Evolutionary conservation across 2,329 filamentous ascomycete species (phyloP).

Genomic region (Claviceps sp.): DNA sequence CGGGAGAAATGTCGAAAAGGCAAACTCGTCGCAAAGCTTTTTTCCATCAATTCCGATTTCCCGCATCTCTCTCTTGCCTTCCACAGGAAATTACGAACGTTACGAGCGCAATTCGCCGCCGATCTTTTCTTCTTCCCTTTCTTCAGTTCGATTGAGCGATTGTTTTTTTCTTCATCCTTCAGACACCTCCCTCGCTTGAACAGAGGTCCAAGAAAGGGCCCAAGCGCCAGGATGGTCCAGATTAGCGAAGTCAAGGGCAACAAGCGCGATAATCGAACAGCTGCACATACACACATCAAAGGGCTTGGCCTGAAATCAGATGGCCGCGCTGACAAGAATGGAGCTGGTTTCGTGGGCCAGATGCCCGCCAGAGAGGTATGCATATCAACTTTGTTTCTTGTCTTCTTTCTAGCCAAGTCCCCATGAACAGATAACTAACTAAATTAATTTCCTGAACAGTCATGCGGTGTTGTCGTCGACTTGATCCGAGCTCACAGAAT

Average conservation of each 20-base stretch:
- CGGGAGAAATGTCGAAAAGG: neutral
- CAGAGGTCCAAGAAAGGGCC: constrained; percentile 6
- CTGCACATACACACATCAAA: constrained; percentile 95
- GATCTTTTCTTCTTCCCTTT: neutral
- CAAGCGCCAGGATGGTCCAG: constrained; percentile 55
- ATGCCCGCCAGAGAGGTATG: constrained; percentile 72
- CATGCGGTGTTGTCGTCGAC: constrained; percentile 90
- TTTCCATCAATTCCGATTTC: neutral
- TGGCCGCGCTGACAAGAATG: constrained; percentile 70
- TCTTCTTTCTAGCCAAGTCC: neutral
- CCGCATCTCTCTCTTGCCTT: neutral
- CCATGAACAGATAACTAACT: constrained; percentile 7
- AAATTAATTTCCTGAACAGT: constrained; percentile 34
- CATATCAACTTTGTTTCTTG: neutral
- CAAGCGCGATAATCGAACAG: constrained; percentile 88
- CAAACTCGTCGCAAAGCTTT: neutral
- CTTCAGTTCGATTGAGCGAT: neutral
- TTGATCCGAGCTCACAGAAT: constrained; percentile 94
- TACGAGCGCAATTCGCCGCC: neutral
- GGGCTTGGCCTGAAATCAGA: constrained; percentile 77
- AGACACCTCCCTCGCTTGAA: neutral
- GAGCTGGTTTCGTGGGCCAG: constrained; percentile 83
- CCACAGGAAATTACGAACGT: neutral
- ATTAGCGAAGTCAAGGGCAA: constrained; percentile 93
- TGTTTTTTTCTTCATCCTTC: neutral